Evolutionary conservation across 1,139 yeast genomes (phyloP).

Genomic region (Blastobotrys petasosporus): DNA sequence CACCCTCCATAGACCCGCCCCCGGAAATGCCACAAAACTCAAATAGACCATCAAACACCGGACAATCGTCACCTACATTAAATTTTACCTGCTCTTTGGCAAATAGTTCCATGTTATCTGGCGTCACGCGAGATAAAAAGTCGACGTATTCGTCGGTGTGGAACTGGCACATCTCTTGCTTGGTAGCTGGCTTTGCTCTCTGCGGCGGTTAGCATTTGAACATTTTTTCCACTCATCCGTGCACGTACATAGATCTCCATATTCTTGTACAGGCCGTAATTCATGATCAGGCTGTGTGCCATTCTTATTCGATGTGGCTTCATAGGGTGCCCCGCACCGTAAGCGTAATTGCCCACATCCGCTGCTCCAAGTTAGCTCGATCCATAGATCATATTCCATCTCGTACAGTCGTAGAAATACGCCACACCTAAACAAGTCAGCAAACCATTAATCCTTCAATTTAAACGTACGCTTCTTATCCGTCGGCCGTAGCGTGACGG

Average conservation of each 20-base stretch:
- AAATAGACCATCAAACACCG: slow-evolving; percentile 91
- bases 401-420: slow-evolving; percentile 49
- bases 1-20: slow-evolving; percentile 97
- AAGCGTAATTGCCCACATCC: slow-evolving; percentile 95
- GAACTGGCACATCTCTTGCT: slow-evolving; percentile 97
- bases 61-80: slow-evolving; percentile 96
- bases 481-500: slow-evolving; percentile 48
- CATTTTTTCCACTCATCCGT: no score
- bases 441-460: slow-evolving; percentile 5
- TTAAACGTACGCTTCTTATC: slow-evolving; percentile 47
- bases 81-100: slow-evolving; percentile 90
- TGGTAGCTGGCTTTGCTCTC: slow-evolving; percentile 95
- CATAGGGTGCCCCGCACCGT: slow-evolving; percentile 98
- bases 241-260: slow-evolving; percentile 76
- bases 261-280: slow-evolving; percentile 90
- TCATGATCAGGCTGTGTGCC: slow-evolving; percentile 97
- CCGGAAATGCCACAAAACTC: slow-evolving; percentile 93
- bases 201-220: slow-evolving; percentile 9
- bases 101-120: slow-evolving; percentile 87
- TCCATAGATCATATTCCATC: background rate
- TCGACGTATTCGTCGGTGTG: slow-evolving; percentile 97
- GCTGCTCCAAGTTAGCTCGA: slow-evolving; percentile 32
- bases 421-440: slow-evolving; percentile 43
- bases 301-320: slow-evolving; percentile 97
- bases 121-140: slow-evolving; percentile 86